Conservation (phyloP, 306 rosid genomes). For the Trifolium pratense region DNA sequence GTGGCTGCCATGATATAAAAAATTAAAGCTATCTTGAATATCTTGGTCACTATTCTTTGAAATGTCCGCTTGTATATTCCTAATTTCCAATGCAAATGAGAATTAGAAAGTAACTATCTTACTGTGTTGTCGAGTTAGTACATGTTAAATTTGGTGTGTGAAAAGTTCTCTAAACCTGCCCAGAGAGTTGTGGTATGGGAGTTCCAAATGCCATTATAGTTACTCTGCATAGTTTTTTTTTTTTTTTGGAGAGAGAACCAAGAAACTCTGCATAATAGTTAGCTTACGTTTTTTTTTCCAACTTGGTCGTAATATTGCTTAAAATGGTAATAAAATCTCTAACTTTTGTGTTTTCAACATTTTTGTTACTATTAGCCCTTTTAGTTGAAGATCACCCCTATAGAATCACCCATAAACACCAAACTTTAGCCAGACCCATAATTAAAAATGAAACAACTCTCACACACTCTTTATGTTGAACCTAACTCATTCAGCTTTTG, state of each 20-base stretch:
- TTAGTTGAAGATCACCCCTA: not conserved
- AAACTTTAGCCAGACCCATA: too few relatives aligned
- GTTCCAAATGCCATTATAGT: not conserved
- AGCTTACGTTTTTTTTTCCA: not conserved
- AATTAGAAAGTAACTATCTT: not conserved
- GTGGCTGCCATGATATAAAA: too few relatives aligned
- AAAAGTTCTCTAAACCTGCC: not conserved
- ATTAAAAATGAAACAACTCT: not conserved
- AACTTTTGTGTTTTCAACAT: not conserved
- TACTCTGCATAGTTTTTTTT: not conserved
- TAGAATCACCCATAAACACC: not conserved
- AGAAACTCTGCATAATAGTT: not conserved
- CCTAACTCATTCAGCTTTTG: too few relatives aligned
- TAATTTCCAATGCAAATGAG: not conserved
- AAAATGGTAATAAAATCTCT: too few relatives aligned
- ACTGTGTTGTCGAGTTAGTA: not conserved
- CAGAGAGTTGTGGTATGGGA: not conserved
- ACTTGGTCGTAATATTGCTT: too few relatives aligned
- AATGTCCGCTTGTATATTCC: not conserved
- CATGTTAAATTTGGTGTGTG: not conserved
- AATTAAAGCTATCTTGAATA: not conserved
- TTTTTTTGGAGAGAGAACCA: too few relatives aligned
- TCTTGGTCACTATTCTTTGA: conserved; percentile 14
- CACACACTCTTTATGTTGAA: not conserved
- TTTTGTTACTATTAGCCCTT: too few relatives aligned